These are phyloP conservation scores for Micractinium sp. DNA, from an alignment of 139 green algal genomes.

Conservation along the genomic window DNA sequence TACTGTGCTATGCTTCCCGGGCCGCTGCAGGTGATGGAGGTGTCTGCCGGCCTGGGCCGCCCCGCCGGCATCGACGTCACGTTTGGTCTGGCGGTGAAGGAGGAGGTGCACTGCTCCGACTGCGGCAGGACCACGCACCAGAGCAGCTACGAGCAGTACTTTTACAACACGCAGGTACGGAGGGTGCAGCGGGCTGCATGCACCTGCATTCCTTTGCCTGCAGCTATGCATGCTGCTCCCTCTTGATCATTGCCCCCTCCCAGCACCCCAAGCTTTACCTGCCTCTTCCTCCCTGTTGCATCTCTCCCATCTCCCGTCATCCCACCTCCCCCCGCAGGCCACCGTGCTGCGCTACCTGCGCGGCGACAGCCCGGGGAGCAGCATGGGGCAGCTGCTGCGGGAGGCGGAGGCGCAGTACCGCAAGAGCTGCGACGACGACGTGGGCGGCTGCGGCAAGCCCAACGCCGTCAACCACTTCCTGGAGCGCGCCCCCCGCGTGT, in stretches of 20 bases:
- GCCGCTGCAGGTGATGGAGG: slow-evolving; percentile 18
- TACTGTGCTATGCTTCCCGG: no score
- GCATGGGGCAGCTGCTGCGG: background rate
- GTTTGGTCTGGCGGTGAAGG: slow-evolving; percentile 12
- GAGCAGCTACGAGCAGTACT: slow-evolving; percentile 18
- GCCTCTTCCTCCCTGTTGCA: no score
- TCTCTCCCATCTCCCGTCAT: no score
- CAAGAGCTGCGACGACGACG: background rate
- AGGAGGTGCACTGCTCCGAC: slow-evolving; percentile 7
- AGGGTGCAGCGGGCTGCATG: background rate
- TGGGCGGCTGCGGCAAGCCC: background rate
- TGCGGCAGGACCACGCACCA: slow-evolving; percentile 9
- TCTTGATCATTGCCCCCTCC: no score
- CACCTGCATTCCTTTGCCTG: no score
- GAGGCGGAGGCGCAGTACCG: background rate
- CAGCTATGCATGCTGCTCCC: no score
- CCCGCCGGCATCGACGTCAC: background rate
- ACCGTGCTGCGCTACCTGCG: background rate
- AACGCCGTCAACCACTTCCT: background rate
- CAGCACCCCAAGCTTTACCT: no score
- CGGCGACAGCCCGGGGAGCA: background rate
- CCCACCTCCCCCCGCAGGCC: background rate
- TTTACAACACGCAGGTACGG: slow-evolving; percentile 22
- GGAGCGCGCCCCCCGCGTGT: slow-evolving; percentile 48
- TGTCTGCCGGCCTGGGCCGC: no score